phyloP scores from a whole-genome alignment of 305 asterid species.

The Fraxinus nigra region DNA sequence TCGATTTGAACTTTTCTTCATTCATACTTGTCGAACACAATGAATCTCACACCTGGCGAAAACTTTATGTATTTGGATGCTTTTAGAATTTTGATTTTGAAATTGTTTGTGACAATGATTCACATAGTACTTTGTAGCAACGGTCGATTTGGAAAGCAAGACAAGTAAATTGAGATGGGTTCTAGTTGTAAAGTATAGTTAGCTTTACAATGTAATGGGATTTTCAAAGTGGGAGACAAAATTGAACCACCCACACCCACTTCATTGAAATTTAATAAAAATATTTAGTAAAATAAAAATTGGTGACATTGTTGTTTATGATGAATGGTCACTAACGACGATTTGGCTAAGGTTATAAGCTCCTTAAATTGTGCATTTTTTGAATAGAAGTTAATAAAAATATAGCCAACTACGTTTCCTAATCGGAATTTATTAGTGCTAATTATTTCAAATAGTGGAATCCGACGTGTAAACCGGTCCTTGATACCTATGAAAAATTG shows the following conservation, averaged over 20 bases:
- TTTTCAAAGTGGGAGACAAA: neutral
- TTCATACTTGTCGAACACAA: neutral
- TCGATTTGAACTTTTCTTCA: neutral
- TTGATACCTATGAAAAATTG: neutral
- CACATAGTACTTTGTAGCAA: constrained; percentile 20
- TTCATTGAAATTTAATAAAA: neutral
- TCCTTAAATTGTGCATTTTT: neutral
- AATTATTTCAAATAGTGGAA: neutral
- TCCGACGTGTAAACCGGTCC: neutral
- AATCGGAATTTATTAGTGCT: neutral
- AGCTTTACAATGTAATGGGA: neutral
- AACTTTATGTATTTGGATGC: constrained; percentile 9
- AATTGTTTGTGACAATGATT: neutral
- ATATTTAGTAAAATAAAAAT: too few species aligned
- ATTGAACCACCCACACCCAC: neutral
- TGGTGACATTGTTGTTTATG: neutral
- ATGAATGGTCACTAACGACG: neutral
- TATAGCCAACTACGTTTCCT: neutral
- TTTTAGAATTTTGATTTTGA: constrained; percentile 12
- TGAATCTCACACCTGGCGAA: neutral
- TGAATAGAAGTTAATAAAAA: neutral
- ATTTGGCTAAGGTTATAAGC: neutral
- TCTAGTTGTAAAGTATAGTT: constrained; percentile 4
- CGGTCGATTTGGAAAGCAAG: constrained; percentile 28
- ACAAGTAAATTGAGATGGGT: constrained; percentile 1